Evolutionary conservation across 2,329 filamentous ascomycete genomes (phyloP).

Genomic region (Pseudocercospora fuligena): DNA sequence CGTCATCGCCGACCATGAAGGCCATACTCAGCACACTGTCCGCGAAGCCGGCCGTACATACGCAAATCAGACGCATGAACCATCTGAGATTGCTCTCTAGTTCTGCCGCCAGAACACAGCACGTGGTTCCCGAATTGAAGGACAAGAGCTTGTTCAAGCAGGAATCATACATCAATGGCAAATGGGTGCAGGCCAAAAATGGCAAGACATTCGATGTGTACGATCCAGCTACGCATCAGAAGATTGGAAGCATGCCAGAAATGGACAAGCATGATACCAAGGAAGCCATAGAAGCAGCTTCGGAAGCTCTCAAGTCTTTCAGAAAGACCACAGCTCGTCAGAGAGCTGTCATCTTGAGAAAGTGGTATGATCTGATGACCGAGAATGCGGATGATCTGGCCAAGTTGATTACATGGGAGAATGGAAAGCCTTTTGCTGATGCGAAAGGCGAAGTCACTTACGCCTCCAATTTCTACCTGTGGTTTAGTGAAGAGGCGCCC

Average conservation of each 20-base stretch:
- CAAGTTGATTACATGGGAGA: constrained; percentile 85
- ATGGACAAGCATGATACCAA: constrained; percentile 79
- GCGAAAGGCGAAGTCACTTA: constrained; percentile 74
- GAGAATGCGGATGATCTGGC: constrained; percentile 81
- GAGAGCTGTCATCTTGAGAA: constrained; percentile 73
- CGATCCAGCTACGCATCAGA: constrained; percentile 82
- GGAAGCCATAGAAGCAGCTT: constrained; percentile 81
- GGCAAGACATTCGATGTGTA: constrained; percentile 89
- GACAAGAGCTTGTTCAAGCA: constrained; percentile 74
- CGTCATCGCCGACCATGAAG: neutral
- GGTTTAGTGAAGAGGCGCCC: constrained; percentile 81
- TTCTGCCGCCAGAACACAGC: constrained; percentile 20
- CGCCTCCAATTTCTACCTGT: constrained; percentile 76
- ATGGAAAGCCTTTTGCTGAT: constrained; percentile 81
- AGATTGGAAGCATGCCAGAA: constrained; percentile 84
- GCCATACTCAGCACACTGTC: constrained; percentile 25
- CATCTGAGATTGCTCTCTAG: constrained; percentile 29
- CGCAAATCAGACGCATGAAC: constrained; percentile 31
- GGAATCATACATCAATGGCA: constrained; percentile 84
- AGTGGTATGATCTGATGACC: constrained; percentile 80
- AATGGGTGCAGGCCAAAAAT: constrained; percentile 85
- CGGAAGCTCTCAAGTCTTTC: constrained; percentile 73
- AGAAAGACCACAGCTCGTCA: constrained; percentile 73
- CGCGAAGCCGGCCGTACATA: constrained; percentile 27
- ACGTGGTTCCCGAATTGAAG: constrained; percentile 45